Base-by-base conservation (phyloP, 2,329 filamentous ascomycete species). In the Fusarium ambrosium region DNA sequence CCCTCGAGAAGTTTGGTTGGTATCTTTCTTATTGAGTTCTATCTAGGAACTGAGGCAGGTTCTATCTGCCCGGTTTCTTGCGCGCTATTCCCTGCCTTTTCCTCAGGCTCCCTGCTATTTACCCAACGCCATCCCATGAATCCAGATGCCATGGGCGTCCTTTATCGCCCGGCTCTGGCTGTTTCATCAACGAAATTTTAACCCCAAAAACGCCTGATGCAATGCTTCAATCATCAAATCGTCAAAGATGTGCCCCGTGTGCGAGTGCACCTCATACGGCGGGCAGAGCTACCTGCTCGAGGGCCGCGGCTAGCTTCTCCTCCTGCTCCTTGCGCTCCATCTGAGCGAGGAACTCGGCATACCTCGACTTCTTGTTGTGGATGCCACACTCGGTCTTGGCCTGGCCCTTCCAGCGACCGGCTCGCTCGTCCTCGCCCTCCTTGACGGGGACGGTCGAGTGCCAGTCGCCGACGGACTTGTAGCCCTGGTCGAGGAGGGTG, bases 391-490 rank as follows among this genome's bases (percentile, higher is more conserved):
- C 97, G 18, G 95, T 97, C 92, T 99, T 99, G 80, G 89, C 87
- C 84, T 95, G 93, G 72, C 97, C 97, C 89, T 98, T 98, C 97
- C 97, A 99, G 77, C 97, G 92, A 68, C 97, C 97, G 10, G 97
- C 93, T 62, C 97, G 93, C 90, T 99, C 97, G 80, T 98, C 97
- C 85, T 99, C 97, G 75, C 94, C 94, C 69, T 96, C 95, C 73
- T 89, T 91, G 71, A 98, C 95, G 14, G 97, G 95, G 78, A 91
- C 93, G 5, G 97, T 99, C 61, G 95, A 98, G 89, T 99, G 97
- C 94, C 95, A 98, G 88, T 99, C 97, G 72, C 97, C 97, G 73
- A 99, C 89, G 75, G 95, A 98, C 89, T 98, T 98, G 89, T 99
- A 99, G n/a, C 97, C 97, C 69, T 88, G 89, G 85, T 98, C 94